These are phyloP conservation scores for Mycosphaerella sp. DNA, from an alignment of 2,329 filamentous ascomycete genomes.

Conservation along the genomic window DNA sequence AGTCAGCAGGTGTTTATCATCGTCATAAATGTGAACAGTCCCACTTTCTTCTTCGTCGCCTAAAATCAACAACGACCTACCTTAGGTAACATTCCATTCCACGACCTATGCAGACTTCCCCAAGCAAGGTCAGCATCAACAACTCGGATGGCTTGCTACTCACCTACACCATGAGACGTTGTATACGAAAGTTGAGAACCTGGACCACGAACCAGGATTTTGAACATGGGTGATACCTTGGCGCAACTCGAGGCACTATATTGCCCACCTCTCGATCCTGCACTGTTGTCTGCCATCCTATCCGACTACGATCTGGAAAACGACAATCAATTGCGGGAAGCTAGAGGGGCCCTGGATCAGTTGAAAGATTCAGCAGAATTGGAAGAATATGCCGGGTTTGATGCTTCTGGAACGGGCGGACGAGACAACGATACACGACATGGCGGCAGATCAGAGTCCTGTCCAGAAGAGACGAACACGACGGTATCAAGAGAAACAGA, in stretches of 20 bases:
- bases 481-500: constrained; percentile 47
- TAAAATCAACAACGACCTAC: neutral
- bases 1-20: too few species aligned
- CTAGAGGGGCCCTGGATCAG: constrained; percentile 55
- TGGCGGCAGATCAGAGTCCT: constrained; percentile 31
- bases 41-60: too few species aligned
- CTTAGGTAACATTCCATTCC: neutral
- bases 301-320: constrained; percentile 64
- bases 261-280: constrained; percentile 67
- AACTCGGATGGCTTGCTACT: neutral
- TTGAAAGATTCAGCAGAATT: constrained; percentile 58
- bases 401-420: constrained; percentile 64
- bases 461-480: constrained; percentile 33
- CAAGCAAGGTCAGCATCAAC: neutral
- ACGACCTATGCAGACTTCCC: neutral
- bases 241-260: constrained; percentile 56
- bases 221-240: constrained; percentile 28
- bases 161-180: neutral
- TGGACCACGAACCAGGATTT: constrained; percentile 3
- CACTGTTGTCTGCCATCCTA: constrained; percentile 68
- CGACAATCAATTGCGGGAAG: constrained; percentile 47
- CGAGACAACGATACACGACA: constrained; percentile 22
- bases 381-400: constrained; percentile 66
- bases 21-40: too few species aligned
- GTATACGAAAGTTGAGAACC: neutral